phyloP scores from a whole-genome alignment of 345 rosid species.

The Psidium friedrichsthalianum region DNA sequence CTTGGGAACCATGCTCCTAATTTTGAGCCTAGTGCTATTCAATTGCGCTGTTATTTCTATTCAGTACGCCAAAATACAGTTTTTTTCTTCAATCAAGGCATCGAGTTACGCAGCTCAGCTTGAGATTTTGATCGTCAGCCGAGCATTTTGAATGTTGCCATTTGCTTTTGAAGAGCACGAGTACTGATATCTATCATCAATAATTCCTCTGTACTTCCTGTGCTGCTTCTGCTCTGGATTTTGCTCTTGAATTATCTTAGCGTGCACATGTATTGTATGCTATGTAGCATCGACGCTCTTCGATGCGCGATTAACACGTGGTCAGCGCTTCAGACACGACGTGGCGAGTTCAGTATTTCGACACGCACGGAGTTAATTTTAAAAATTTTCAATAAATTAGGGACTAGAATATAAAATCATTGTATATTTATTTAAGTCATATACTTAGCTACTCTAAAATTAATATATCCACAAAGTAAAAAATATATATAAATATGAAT shows the following conservation, averaged over 20 bases:
- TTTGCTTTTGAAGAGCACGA: neutral
- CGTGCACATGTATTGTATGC: too few relatives aligned
- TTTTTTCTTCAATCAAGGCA: neutral
- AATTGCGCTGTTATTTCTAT: neutral
- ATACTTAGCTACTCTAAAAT: too few relatives aligned
- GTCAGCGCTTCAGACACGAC: too few relatives aligned
- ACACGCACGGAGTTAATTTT: too few relatives aligned
- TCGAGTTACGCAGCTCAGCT: neutral
- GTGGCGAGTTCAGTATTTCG: too few relatives aligned
- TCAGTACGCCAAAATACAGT: neutral
- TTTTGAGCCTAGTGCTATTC: neutral
- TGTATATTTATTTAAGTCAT: too few relatives aligned
- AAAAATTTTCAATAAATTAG: too few relatives aligned
- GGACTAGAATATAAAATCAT: too few relatives aligned
- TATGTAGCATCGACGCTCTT: too few relatives aligned
- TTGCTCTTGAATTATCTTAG: neutral
- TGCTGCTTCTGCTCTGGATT: neutral
- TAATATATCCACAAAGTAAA: too few relatives aligned
- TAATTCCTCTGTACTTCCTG: neutral
- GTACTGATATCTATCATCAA: neutral
- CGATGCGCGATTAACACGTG: too few relatives aligned
- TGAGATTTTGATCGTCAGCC: neutral
- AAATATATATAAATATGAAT: too few relatives aligned
- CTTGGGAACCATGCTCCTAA: conserved; percentile 15
- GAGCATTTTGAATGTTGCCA: neutral